Evolutionary conservation across 345 rosid genomes (phyloP), one percentile per base, ranked within the genome.

Genomic region (Moricandia moricandioides): DNA sequence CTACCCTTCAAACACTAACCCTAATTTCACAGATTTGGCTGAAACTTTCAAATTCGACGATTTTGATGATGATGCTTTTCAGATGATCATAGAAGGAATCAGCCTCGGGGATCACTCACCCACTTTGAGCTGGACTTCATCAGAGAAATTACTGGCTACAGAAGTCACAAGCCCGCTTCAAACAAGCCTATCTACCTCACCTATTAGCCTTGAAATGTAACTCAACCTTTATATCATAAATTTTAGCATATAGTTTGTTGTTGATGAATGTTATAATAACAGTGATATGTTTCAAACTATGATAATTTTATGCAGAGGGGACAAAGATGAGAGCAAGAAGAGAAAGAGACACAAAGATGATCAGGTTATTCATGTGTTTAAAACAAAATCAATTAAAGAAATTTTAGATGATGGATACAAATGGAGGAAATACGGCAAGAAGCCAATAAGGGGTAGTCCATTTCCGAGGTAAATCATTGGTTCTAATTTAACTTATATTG

Each of bases 371-470:
- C 81, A 78, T 26, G 27, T 61, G 0, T 74, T 76, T 70, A 69
- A 70, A 62, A 83, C 86, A 1, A 57, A 57, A 27, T 11, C 62
- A 57, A 2, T 12, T 57, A 1, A 26, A 57, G 62, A 57, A 56
- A 26, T 10, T 57, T 57, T 57, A 57, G 62, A 57, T 57, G 62
- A 57, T 8, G 88, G 88, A 3, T 85, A 40, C 58, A 79, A 62
- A 74, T 85, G 88, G 88, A 54, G 83, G 54, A 85, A 85, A 52
- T 85, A 85, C 47, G 88, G 88, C 62, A 84, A 81, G 67, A 85
- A 85, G 67, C 61, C 77, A 27, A 83, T 83, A 24, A 85, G 7
- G 67, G 80, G 80, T 52, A 83, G 10, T 82, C 69, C 73, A 65
- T 65, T 37, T 78, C 88, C 85, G 7, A 81, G 88, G 88, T 85